phyloP scores from a whole-genome alignment of 2,329 filamentous ascomycete genomes.

The Paradendryphiella salina region DNA sequence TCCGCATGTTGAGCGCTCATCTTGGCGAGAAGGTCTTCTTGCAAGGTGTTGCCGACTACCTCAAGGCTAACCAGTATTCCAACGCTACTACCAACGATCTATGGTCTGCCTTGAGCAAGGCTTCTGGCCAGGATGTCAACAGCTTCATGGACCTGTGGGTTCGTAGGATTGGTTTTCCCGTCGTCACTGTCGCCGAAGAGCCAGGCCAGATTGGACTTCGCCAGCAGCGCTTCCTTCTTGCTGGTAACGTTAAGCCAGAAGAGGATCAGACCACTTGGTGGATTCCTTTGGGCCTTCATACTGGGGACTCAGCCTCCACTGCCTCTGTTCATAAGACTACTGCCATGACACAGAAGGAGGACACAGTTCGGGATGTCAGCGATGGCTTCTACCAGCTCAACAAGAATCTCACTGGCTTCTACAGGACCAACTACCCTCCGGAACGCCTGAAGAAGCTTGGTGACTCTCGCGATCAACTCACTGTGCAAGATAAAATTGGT shows the following conservation, averaged over 20 bases:
- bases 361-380: slow-evolving; percentile 74
- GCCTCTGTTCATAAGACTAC: slow-evolving; percentile 64
- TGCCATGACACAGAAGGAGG: slow-evolving; percentile 74
- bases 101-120: slow-evolving; percentile 85
- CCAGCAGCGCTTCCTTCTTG: slow-evolving; percentile 87
- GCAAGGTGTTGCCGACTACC: slow-evolving; percentile 84
- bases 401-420: slow-evolving; percentile 84
- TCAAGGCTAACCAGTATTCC: slow-evolving; percentile 83
- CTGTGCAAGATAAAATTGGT: slow-evolving; percentile 87
- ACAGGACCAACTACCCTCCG: slow-evolving; percentile 91
- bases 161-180: slow-evolving; percentile 89
- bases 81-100: slow-evolving; percentile 90
- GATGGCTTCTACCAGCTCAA: slow-evolving; percentile 93
- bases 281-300: slow-evolving; percentile 85
- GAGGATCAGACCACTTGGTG: slow-evolving; percentile 95
- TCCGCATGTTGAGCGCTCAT: slow-evolving; percentile 93
- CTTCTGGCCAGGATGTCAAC: slow-evolving; percentile 83
- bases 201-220: slow-evolving; percentile 78
- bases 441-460: slow-evolving; percentile 79
- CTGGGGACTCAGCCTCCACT: slow-evolving; percentile 61
- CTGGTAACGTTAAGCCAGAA: slow-evolving; percentile 85
- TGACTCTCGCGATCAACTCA: slow-evolving; percentile 73
- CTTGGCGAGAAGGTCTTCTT: slow-evolving; percentile 87
- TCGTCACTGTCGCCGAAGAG: slow-evolving; percentile 83
- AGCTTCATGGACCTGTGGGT: slow-evolving; percentile 95